These are phyloP conservation scores for Adansonia digitata DNA, from an alignment of 345 rosid species.

Conservation along the genomic window DNA sequence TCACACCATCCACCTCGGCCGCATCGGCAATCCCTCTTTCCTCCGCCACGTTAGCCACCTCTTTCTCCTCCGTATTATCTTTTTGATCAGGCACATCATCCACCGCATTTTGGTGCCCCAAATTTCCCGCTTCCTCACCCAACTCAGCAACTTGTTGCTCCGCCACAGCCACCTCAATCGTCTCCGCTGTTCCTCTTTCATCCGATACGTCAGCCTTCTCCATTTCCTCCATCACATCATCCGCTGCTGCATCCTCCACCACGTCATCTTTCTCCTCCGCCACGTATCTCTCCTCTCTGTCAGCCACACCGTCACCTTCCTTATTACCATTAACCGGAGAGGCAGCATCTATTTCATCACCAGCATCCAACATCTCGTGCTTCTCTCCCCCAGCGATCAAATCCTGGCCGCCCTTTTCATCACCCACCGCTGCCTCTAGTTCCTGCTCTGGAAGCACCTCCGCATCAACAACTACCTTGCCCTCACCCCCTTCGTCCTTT, in stretches of 20 bases:
- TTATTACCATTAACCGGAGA: constrained; percentile 6
- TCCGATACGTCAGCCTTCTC: background rate
- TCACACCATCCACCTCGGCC: constrained; percentile 3
- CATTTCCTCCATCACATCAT: background rate
- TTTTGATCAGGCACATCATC: background rate
- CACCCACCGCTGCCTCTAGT: background rate
- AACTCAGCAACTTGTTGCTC: background rate
- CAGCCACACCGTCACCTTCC: constrained; percentile 11
- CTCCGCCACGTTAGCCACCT: background rate
- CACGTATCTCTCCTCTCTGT: constrained; percentile 19
- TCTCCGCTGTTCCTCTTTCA: background rate
- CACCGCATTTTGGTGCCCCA: background rate
- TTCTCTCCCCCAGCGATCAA: constrained; percentile 16
- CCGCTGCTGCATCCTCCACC: background rate
- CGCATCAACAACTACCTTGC: constrained; percentile 4
- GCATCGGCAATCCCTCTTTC: background rate
- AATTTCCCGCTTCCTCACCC: background rate
- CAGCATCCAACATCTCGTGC: constrained; percentile 12
- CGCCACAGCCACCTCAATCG: background rate
- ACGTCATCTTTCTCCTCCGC: constrained; percentile 5
- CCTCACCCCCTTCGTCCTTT: background rate
- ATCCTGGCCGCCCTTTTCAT: constrained; percentile 19
- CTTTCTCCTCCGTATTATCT: background rate
- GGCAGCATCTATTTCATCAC: background rate
- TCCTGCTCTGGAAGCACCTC: background rate